Conservation (phyloP, 2,329 filamentous ascomycete genomes). For the Fusarium globosum region DNA sequence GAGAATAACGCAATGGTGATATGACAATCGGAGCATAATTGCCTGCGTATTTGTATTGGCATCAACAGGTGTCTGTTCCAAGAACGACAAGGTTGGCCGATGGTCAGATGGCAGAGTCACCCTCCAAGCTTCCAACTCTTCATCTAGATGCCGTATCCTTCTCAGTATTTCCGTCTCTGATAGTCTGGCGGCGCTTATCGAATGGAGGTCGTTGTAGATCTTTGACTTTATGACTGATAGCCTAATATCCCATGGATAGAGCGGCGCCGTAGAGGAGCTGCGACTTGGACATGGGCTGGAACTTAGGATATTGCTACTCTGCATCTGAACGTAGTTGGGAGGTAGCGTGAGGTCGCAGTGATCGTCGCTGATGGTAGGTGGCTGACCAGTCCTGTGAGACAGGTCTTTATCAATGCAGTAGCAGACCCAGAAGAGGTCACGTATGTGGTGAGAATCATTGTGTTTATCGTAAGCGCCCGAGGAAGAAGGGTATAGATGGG, state of each 20-base stretch:
- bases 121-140: slow-evolving; percentile 22
- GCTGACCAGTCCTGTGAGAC: not conserved
- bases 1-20: slow-evolving; percentile 1
- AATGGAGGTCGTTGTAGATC: not conserved
- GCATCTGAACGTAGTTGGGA: not conserved
- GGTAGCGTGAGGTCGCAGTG: slow-evolving; percentile 9
- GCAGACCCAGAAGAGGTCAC: slow-evolving; percentile 22
- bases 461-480: not conserved
- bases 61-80: slow-evolving; percentile 1
- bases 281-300: fast-evolving
- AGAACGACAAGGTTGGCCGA: not conserved
- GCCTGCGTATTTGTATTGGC: not conserved
- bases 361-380: slow-evolving; percentile 2
- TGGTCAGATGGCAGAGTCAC: not conserved
- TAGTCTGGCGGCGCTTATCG: not conserved
- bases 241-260: slow-evolving; percentile 3
- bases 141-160: not conserved
- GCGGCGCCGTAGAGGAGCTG: not conserved
- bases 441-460: not conserved
- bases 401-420: slow-evolving; percentile 27
- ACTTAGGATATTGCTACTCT: not conserved
- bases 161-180: not conserved
- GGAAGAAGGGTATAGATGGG: not conserved
- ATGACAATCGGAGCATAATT: not conserved
- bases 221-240: not conserved